Base-by-base conservation (phyloP, 345 rosid genomes). In the Aquilaria yunnanensis region DNA sequence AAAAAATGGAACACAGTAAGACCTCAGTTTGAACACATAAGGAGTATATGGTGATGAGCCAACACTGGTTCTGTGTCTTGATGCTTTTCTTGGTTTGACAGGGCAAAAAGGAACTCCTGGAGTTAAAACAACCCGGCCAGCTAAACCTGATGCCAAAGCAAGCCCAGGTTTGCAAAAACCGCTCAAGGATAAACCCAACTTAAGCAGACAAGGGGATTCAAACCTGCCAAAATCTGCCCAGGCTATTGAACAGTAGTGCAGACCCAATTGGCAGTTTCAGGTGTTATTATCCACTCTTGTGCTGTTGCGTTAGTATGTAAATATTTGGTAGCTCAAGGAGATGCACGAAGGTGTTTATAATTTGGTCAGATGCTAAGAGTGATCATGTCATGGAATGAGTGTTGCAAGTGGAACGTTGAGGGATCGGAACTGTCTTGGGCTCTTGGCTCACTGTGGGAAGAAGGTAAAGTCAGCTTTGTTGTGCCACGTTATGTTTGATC, bases 71-170 rank as follows among this genome's bases (percentile, higher is more conserved):
- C 10, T 56, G 37, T 60, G 60, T 50, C 34, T 56, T 61, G 54
- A 32, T 37, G 32, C 57, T 51, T 64, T 59, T 34, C 49, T 47
- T 48, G 50, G 23, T 61, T 62, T 65, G 48, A 60, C 55, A 57
- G 43, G 58, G 34, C 58, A 75, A 75, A 85, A 81, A 9, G 75
- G 72, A 45, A 57, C 64, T n/a, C 56, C 67, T 11, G 77, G 77
- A 48, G 61, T 67, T 47, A 78, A 70, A 66, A 45, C 73, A 12
- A 61, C 72, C 47, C 77, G 81, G 75, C 72, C 68, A 2, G 62
- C 61, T 30, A 69, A 78, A 72, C 55, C 70, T 49, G 72, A 68
- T 29, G 68, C 65, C 12, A 81, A 72, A 71, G 75, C 59, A 47
- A 67, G 77, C 8, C 72, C 77, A 0, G 64, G 74, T 54, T 64